Base-by-base conservation (phyloP, 202 grass and related monocot species). In the Schoenoplectus tabernaemontani region DNA sequence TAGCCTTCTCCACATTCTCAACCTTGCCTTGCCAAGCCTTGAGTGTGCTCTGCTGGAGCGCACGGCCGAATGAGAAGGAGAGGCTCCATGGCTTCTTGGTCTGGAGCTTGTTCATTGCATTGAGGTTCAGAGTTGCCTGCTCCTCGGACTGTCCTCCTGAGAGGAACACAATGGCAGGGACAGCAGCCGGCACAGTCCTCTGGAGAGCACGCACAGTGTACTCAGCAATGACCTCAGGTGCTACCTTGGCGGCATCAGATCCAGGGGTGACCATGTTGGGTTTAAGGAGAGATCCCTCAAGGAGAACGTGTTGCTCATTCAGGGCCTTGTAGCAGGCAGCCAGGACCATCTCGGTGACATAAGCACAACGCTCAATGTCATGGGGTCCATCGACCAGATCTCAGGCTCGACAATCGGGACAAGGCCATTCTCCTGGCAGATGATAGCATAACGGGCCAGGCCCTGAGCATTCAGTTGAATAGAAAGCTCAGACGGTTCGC, bases 121-220 rank as follows among this genome's bases (percentile, higher is more conserved):
- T 86, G 10, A 86, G 70, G 78, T 82, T 82, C 75, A 84, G 3
- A 9, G 73, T 84, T 5, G 87, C 87, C 62, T 85, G 32, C 87
- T 88, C 87, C 30, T 88, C 87, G 1, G 83, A 85, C 64, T 88
- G 87, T 12, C 87, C 87, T 12, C 87, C 87, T 0, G 87, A 88
- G 26, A 88, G 87, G 71, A 88, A 88, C 46, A 88, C 83, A 30
- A 88, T 75, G 0, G 87, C 87, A 7, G 87, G 87, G 11, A 88
- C 87, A 2, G 87, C 87, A 2, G 87, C 30, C 0, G 87, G 87
- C n/a, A 88, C 87, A 2, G 87, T 88, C 83, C 87, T 78, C 42
- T 76, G 87, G 37, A 88, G 83, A 20, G 87, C 44, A 12, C 87
- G 78, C 16, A 88, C 87, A 0, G 87, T 85, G 79, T 80, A 37